Evolutionary conservation across 2,329 filamentous ascomycete genomes (phyloP).

Genomic region (Alternaria brassicicola): DNA sequence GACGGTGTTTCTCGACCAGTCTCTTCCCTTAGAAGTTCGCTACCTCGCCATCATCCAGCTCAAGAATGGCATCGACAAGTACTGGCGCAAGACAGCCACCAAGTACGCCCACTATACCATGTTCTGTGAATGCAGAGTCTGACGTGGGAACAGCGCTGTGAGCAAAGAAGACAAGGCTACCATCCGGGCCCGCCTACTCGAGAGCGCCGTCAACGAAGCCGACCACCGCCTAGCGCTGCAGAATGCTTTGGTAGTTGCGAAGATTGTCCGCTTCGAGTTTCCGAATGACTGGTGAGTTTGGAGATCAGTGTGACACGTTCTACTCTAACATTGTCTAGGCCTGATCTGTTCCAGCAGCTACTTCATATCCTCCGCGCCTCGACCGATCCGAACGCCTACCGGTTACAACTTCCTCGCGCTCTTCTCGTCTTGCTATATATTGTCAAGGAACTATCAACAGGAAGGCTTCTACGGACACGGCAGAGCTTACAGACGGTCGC

Average conservation of each 20-base stretch:
- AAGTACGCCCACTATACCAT: slow-evolving; percentile 53
- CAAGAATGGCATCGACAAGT: slow-evolving; percentile 95
- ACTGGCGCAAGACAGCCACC: slow-evolving; percentile 83
- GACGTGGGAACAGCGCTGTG: slow-evolving; percentile 57
- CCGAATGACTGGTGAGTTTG: slow-evolving; percentile 74
- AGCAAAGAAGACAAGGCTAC: slow-evolving; percentile 72
- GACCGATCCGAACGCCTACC: slow-evolving; percentile 59
- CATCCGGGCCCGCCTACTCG: slow-evolving; percentile 76
- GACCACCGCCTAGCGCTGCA: slow-evolving; percentile 80
- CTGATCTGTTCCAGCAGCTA: slow-evolving; percentile 49
- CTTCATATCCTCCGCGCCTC: slow-evolving; percentile 65
- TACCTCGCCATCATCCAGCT: slow-evolving; percentile 92
- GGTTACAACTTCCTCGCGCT: slow-evolving; percentile 71
- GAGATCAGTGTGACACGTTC: background rate
- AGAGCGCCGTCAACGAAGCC: slow-evolving; percentile 77
- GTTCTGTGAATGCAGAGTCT: background rate
- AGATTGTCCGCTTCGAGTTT: slow-evolving; percentile 88
- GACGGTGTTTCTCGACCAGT: slow-evolving; percentile 81
- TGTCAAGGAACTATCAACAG: slow-evolving; percentile 88
- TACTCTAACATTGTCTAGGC: slow-evolving; percentile 36
- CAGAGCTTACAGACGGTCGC: slow-evolving; percentile 77
- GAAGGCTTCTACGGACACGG: slow-evolving; percentile 74
- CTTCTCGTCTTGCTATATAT: slow-evolving; percentile 82
- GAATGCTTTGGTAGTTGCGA: slow-evolving; percentile 85
- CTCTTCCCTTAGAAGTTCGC: slow-evolving; percentile 76